Evolutionary conservation across 495 filamentous ascomycete species (phyloP).

Genomic region (Tricharina praecox): DNA sequence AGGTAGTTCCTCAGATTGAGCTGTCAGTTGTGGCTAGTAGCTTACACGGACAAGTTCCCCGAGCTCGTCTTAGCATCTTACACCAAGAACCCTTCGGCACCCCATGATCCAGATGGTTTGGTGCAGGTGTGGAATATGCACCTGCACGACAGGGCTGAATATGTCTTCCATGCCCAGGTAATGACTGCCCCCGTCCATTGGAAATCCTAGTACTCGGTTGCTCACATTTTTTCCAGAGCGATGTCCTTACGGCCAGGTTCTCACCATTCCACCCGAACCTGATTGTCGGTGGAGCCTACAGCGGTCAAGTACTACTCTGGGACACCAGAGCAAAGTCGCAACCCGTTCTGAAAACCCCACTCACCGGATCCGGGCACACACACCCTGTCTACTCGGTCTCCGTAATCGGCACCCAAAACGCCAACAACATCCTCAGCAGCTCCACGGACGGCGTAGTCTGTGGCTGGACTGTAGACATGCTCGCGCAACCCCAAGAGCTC

Average conservation of each 20-base stretch:
- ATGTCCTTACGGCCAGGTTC: conserved; percentile 89
- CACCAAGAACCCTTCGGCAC: conserved; percentile 87
- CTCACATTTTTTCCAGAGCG: conserved; percentile 36
- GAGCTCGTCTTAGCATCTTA: conserved; percentile 88
- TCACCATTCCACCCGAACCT: conserved; percentile 94
- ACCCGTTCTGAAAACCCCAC: conserved; percentile 85
- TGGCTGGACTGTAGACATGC: conserved; percentile 93
- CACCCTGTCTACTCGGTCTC: conserved; percentile 92
- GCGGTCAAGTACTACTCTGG: conserved; percentile 95
- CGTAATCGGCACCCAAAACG: conserved; percentile 94
- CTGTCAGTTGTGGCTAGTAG: neutral
- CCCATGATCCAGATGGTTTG: conserved; percentile 86
- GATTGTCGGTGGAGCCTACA: conserved; percentile 88
- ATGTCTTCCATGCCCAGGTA: conserved; percentile 75
- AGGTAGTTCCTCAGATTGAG: conserved; percentile 37
- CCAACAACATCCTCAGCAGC: conserved; percentile 89
- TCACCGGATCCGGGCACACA: conserved; percentile 83
- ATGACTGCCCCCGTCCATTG: no score
- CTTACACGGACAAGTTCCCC: conserved; percentile 40
- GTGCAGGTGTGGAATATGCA: conserved; percentile 96
- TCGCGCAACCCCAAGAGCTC: conserved; percentile 83
- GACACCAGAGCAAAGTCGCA: conserved; percentile 76
- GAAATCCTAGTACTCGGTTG: no score
- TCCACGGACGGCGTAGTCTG: conserved; percentile 95
- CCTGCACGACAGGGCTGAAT: conserved; percentile 82